These are phyloP conservation scores for Corinectria fuckeliana DNA, from an alignment of 2,329 filamentous ascomycete genomes.

Conservation along the genomic window DNA sequence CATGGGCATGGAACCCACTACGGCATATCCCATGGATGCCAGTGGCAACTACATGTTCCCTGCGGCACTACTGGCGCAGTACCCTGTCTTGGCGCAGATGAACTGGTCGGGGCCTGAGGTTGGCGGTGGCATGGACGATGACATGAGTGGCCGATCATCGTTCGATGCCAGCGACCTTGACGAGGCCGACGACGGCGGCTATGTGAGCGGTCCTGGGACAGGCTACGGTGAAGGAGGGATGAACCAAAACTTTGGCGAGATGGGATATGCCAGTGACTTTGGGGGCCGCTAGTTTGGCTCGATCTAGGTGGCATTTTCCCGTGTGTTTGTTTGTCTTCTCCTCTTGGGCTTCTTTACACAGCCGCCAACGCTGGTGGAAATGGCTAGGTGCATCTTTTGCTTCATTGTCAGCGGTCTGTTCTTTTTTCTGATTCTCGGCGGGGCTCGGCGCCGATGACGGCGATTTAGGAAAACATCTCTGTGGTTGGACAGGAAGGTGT, in stretches of 20 bases:
- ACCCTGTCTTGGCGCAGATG: slow-evolving; percentile 88
- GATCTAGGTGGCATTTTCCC: slow-evolving; percentile 1
- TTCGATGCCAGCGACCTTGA: slow-evolving; percentile 84
- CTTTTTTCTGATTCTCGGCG: slow-evolving; percentile 12
- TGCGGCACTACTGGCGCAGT: slow-evolving; percentile 86
- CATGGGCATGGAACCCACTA: slow-evolving; percentile 66
- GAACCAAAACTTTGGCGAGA: slow-evolving; percentile 56
- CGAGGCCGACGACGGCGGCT: slow-evolving; percentile 74
- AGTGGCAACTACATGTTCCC: slow-evolving; percentile 74
- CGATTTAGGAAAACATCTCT: slow-evolving; percentile 21
- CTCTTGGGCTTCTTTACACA: slow-evolving; percentile 2
- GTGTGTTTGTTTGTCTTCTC: slow-evolving; percentile 11
- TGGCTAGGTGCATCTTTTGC: slow-evolving; percentile 5
- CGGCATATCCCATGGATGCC: slow-evolving; percentile 63
- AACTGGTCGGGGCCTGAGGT: slow-evolving; percentile 77
- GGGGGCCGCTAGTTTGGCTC: slow-evolving; percentile 30
- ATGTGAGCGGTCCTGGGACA: slow-evolving; percentile 67
- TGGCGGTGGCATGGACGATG: slow-evolving; percentile 75
- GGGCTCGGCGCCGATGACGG: slow-evolving; percentile 23
- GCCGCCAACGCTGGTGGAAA: slow-evolving; percentile 1
- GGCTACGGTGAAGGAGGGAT: slow-evolving; percentile 64
- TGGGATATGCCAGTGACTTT: slow-evolving; percentile 40
- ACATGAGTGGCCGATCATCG: slow-evolving; percentile 78
- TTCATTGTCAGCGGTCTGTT: slow-evolving; percentile 21
- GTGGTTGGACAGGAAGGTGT: slow-evolving; percentile 16